Evolutionary conservation across 805 yeast species (phyloP).

Genomic region (Wickerhamiella sorbophila): DNA sequence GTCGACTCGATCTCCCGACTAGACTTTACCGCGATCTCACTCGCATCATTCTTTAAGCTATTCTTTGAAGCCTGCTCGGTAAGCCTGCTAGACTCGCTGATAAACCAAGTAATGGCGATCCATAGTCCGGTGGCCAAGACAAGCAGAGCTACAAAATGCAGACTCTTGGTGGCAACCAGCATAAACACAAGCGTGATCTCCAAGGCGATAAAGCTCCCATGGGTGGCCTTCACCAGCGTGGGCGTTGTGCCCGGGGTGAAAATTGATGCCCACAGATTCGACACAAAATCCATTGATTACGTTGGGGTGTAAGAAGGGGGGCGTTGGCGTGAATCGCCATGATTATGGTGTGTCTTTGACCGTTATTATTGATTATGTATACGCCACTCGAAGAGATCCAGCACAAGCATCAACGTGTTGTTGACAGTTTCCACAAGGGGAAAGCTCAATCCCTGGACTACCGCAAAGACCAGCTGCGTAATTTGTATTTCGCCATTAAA

Average conservation of each 20-base stretch:
- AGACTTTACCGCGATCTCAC: background rate
- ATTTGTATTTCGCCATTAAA: constrained; percentile 46
- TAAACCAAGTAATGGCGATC: constrained; percentile 79
- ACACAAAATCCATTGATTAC: constrained; percentile 25
- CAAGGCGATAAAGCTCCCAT: constrained; percentile 58
- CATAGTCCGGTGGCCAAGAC: constrained; percentile 54
- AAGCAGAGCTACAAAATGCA: constrained; percentile 48
- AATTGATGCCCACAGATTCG: constrained; percentile 76
- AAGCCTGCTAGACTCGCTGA: constrained; percentile 43
- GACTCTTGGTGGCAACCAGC: constrained; percentile 42
- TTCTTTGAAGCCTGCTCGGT: constrained; percentile 13
- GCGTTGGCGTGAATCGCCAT: no score
- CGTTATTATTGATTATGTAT: no score
- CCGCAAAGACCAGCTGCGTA: constrained; percentile 50
- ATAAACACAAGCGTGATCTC: constrained; percentile 42
- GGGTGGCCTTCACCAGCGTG: constrained; percentile 78
- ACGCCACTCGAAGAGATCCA: no score
- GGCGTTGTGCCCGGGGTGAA: constrained; percentile 91
- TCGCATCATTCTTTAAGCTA: background rate
- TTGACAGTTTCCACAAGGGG: no score
- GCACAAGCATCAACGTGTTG: no score
- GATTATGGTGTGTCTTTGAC: no score
- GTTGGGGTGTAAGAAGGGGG: no score
- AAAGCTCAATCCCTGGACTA: constrained; percentile 38
- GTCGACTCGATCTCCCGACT: no score